Evolutionary conservation across 1,284 basidiomycete species (phyloP), one percentile per base, ranked within the genome.

Genomic region (Ustilago cynodontis): DNA sequence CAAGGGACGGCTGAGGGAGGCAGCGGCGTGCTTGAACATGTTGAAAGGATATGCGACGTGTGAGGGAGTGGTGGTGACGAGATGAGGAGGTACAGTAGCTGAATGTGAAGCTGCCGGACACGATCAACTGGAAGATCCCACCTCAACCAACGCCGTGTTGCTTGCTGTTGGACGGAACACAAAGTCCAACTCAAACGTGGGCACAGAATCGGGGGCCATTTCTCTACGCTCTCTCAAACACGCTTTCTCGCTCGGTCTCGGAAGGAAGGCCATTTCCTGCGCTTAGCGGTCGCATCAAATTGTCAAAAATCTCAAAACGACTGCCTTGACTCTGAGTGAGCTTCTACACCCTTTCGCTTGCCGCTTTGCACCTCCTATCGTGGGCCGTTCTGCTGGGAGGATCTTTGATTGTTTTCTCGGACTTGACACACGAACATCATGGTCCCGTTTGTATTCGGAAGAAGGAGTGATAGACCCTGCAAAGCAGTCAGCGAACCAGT

Each of bases 21-120:
- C 43, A 20, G 63, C 68, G 29, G 69, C 72, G 66, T 70, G 69
- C 60, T 70, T 70, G 69, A 75, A 73, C 71, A 76, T 73, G 65
- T 18, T 61, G 51, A 2, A 20, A 18, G 24, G 43, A 26, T 20
- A 65, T 45, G 39, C 24, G 60, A 41, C 22, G 55, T 54, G 49
- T 11, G 31, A 31, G 35, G 59, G 68, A 60, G 29, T 54, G 60
- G 43, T 51, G 65, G 55, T 37, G 57, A 33, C 31, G 56, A 49
- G 50, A 39, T 22, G 41, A 29, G 59, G 22, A 47, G 14, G 29
- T 14, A 24, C n/a, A n/a, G 35, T 14, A n/a, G n/a, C 31, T 31
- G 26, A 45, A 52, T 35, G 61, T 50, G 35, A 37, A 37, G 24
- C 24, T 49, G 22, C 13, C 13, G 9, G 26, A 20, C 43, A 45